Percentiles rank a stretch among this genome's conserved stretches.
Conservation (phyloP, 805 yeast species). For the Teunomyces stri region DNA sequence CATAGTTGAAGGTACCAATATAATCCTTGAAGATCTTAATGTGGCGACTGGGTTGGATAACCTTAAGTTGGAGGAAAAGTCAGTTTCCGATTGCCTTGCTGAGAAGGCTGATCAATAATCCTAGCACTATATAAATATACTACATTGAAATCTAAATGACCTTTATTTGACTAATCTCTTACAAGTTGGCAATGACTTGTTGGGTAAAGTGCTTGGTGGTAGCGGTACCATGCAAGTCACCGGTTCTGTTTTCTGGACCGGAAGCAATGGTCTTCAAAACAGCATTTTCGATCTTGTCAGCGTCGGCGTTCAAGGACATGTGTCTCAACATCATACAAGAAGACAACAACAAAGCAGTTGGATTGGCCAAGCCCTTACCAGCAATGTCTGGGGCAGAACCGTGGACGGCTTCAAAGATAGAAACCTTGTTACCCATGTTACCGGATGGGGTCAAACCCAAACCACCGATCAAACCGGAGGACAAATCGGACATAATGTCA, state of each 20-base stretch:
- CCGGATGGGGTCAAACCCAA: constrained; percentile 98
- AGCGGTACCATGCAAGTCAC: constrained; percentile 92
- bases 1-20: constrained; percentile 85
- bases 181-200: constrained; percentile 79
- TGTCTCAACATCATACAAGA: constrained; percentile 99
- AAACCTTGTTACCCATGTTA: constrained; percentile 97
- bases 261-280: constrained; percentile 89
- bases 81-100: neutral
- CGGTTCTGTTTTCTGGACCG: constrained; percentile 93
- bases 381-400: constrained; percentile 99
- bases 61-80: neutral
- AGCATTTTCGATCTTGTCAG: constrained; percentile 84
- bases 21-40: constrained; percentile 46
- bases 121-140: neutral
- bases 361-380: constrained; percentile 98
- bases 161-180: constrained; percentile 18
- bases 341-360: constrained; percentile 93
- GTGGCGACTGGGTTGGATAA: constrained; percentile 1
- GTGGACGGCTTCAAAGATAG: constrained; percentile 98
- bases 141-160: constrained; percentile 1
- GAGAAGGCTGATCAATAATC: too few relatives aligned
- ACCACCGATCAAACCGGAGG: constrained; percentile 98
- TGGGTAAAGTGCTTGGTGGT: constrained; percentile 86
- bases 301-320: constrained; percentile 83
- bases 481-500: constrained; percentile 97